Conservation (phyloP, 495 filamentous ascomycete species). For the Neurospora sp. region DNA sequence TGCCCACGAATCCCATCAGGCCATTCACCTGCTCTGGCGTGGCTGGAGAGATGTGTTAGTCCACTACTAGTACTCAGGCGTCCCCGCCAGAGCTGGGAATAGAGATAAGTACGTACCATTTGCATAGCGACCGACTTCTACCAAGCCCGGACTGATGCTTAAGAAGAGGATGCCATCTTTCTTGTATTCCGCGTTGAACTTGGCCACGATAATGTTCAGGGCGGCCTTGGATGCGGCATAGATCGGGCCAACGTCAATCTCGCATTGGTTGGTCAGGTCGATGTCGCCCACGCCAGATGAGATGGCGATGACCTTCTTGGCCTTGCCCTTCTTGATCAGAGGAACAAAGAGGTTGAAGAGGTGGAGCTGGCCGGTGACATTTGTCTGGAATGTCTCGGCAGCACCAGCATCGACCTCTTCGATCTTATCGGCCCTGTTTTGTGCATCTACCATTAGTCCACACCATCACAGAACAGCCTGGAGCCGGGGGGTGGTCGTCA, state of each 20-base stretch:
- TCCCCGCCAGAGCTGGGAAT: neutral
- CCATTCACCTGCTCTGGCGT: conserved; percentile 27
- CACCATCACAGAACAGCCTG: neutral
- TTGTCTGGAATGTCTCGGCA: conserved; percentile 30
- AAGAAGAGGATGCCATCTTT: conserved; percentile 44
- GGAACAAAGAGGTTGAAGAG: conserved; percentile 44
- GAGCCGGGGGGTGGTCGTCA: neutral
- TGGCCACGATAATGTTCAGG: conserved; percentile 33
- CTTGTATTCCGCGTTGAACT: conserved; percentile 43
- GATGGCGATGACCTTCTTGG: conserved; percentile 47
- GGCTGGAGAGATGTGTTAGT: conserved; percentile 16
- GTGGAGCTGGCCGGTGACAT: conserved; percentile 42
- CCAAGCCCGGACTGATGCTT: conserved; percentile 37
- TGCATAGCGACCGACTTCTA: conserved; percentile 26
- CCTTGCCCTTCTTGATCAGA: conserved; percentile 35
- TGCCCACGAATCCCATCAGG: conserved; percentile 19
- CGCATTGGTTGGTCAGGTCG: conserved; percentile 14
- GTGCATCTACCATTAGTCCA: neutral
- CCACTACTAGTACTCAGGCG: neutral
- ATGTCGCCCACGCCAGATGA: conserved; percentile 38
- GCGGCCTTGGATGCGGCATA: conserved; percentile 35
- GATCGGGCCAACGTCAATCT: conserved; percentile 13
- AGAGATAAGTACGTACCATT: conserved; percentile 11
- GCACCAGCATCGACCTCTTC: conserved; percentile 18
- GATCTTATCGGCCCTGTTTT: conserved; percentile 17